phyloP scores from a whole-genome alignment of 805 yeast genomes.

The Cyberlindnera euphorbiae region DNA sequence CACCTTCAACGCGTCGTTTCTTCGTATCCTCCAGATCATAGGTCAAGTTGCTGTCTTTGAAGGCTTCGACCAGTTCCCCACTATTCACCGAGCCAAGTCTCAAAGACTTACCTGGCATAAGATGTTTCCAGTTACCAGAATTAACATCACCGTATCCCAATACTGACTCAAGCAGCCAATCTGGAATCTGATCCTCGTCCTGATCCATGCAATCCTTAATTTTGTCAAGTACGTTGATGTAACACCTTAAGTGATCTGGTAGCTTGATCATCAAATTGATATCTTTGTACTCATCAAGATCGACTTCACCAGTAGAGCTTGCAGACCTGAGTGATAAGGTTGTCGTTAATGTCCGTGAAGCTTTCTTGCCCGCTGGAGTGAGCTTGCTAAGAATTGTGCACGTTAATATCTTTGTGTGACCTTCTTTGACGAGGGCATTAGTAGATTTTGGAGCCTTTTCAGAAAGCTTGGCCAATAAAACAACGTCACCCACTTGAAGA shows the following conservation, averaged over 20 bases:
- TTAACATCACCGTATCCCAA: constrained; percentile 29
- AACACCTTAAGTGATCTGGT: constrained; percentile 5
- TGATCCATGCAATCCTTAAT: constrained; percentile 6
- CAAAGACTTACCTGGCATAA: neutral
- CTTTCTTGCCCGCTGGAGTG: neutral
- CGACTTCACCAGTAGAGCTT: too few species aligned
- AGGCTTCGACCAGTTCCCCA: constrained; percentile 3
- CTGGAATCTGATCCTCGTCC: constrained; percentile 23
- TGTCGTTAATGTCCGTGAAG: too few species aligned
- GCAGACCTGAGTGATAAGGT: too few species aligned
- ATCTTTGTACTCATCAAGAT: constrained; percentile 5
- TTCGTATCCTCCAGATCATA: too few species aligned
- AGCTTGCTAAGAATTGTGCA: constrained; percentile 2
- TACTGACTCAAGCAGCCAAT: constrained; percentile 31
- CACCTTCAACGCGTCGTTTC: constrained; percentile 9
- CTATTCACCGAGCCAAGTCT: neutral
- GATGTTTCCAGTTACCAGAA: constrained; percentile 3
- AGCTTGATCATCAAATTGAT: constrained; percentile 27
- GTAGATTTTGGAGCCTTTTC: constrained; percentile 6
- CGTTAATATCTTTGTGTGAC: constrained; percentile 5
- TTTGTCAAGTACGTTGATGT: neutral
- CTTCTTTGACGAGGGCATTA: constrained; percentile 8
- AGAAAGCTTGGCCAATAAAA: constrained; percentile 8
- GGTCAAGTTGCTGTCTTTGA: constrained; percentile 1
- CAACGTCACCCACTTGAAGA: constrained; percentile 12